Conservation (phyloP, 371 early-diverging fungal genomes). For the Saksenaea vasiformis region DNA sequence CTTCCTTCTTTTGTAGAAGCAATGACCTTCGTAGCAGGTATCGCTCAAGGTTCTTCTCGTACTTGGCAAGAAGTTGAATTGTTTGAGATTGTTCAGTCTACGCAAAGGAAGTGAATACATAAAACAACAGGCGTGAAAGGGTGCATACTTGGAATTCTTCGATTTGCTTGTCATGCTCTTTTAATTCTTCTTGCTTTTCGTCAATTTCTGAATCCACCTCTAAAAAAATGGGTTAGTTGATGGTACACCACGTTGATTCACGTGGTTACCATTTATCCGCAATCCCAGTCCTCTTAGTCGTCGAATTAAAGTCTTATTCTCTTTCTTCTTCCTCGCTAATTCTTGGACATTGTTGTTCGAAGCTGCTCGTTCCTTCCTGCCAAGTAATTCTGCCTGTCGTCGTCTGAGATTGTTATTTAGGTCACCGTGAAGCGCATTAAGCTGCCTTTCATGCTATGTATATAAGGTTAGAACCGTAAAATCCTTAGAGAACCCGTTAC, state of each 20-base stretch:
- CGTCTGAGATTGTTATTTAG: slow-evolving; percentile 66
- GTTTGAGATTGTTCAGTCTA: slow-evolving; percentile 29
- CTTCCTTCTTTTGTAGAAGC: slow-evolving; percentile 84
- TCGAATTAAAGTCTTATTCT: slow-evolving; percentile 50
- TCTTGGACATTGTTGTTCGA: slow-evolving; percentile 33
- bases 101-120: neutral
- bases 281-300: slow-evolving; percentile 36
- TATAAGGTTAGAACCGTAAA: neutral
- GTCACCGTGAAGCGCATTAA: slow-evolving; percentile 72
- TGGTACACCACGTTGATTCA: neutral
- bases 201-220: slow-evolving; percentile 46
- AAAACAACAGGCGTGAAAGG: neutral
- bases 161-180: slow-evolving; percentile 32
- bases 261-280: slow-evolving; percentile 25
- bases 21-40: slow-evolving; percentile 78
- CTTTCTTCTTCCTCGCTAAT: slow-evolving; percentile 51
- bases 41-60: slow-evolving; percentile 73
- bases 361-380: slow-evolving; percentile 52
- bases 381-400: slow-evolving; percentile 56
- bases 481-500: slow-evolving; percentile 7
- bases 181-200: slow-evolving; percentile 38
- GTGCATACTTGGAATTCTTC: slow-evolving; percentile 57
- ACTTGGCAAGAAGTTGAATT: slow-evolving; percentile 26
- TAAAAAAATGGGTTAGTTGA: neutral
- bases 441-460: slow-evolving; percentile 61